A percentile compares a stretch with the other conserved stretches of the same genome.
Evolutionary conservation across 1,284 basidiomycete genomes (phyloP).

Genomic region (Leccinum pachyderme): DNA sequence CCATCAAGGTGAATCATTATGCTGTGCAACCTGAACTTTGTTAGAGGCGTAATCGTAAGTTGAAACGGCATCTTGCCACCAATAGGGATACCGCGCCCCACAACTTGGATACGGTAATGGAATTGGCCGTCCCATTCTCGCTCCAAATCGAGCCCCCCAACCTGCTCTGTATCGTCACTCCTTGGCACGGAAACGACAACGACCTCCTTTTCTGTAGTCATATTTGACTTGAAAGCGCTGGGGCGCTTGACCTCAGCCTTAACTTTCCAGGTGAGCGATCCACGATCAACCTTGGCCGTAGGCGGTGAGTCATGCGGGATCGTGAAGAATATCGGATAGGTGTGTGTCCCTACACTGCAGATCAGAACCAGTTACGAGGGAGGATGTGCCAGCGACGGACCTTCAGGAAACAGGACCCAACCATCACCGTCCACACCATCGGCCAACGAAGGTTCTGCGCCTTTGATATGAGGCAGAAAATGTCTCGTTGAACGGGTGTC

Average conservation of each 20-base stretch:
- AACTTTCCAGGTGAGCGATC: slow-evolving; percentile 78
- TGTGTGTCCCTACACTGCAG: slow-evolving; percentile 72
- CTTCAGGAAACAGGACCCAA: slow-evolving; percentile 91
- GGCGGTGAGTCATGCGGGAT: slow-evolving; percentile 84
- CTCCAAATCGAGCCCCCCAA: slow-evolving; percentile 84
- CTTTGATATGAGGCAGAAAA: slow-evolving; percentile 1
- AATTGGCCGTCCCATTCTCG: slow-evolving; percentile 92
- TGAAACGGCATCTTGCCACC: slow-evolving; percentile 82
- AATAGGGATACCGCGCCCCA: slow-evolving; percentile 80
- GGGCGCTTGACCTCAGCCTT: slow-evolving; percentile 84
- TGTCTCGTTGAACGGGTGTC: not conserved
- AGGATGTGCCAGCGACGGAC: slow-evolving; percentile 40
- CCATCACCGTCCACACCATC: slow-evolving; percentile 46
- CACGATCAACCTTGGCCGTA: slow-evolving; percentile 76
- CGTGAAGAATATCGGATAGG: slow-evolving; percentile 90
- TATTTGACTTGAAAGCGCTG: slow-evolving; percentile 76
- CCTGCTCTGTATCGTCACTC: slow-evolving; percentile 49
- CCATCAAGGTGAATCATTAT: slow-evolving; percentile 84
- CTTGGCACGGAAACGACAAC: slow-evolving; percentile 75
- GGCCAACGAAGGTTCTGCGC: slow-evolving; percentile 29
- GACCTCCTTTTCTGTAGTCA: slow-evolving; percentile 73
- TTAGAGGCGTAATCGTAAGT: slow-evolving; percentile 81
- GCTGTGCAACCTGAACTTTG: slow-evolving; percentile 83
- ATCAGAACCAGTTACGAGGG: slow-evolving; percentile 6
- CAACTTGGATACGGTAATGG: slow-evolving; percentile 80